A percentile compares a stretch with the other conserved stretches of the same genome.
Conservation (phyloP, 108 stramenopile species). For the Skeletonema grethae region DNA sequence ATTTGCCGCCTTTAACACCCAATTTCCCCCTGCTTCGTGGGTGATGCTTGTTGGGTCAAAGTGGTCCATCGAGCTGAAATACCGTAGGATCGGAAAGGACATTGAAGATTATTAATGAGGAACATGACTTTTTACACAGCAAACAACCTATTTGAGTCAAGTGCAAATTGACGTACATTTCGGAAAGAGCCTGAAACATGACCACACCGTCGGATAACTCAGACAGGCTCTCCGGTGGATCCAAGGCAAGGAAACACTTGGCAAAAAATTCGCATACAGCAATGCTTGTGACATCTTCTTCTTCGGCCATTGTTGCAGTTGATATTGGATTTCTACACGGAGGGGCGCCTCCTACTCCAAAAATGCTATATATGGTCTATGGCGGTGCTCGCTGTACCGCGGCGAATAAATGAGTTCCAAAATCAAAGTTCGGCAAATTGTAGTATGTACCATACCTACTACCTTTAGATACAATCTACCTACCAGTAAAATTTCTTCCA, state of each 20-base stretch:
- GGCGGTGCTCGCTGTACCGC: too few species aligned
- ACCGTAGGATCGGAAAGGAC: background rate
- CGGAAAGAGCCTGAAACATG: conserved; percentile 84
- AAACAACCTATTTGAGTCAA: background rate
- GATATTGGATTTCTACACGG: background rate
- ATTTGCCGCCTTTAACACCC: conserved; percentile 85
- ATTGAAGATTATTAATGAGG: too few species aligned
- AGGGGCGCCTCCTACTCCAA: too few species aligned
- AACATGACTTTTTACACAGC: background rate
- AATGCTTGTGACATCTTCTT: conserved; percentile 18
- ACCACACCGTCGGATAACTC: conserved; percentile 82
- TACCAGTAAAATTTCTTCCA: too few species aligned
- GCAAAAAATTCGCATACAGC: conserved; percentile 44
- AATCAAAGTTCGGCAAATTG: too few species aligned
- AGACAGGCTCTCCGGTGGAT: conserved; percentile 51
- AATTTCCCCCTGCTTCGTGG: conserved; percentile 82
- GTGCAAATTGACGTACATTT: conserved; percentile 68
- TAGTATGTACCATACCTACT: too few species aligned
- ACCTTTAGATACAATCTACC: too few species aligned
- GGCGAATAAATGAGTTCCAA: too few species aligned
- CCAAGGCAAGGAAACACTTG: conserved; percentile 36
- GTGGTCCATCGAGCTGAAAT: conserved; percentile 56
- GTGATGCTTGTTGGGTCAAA: conserved; percentile 89
- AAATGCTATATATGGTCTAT: too few species aligned
- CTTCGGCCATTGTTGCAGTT: conserved; percentile 24